Base-by-base conservation (phyloP, 2,329 filamentous ascomycete species). In the Colletotrichum gloeosporioides region DNA sequence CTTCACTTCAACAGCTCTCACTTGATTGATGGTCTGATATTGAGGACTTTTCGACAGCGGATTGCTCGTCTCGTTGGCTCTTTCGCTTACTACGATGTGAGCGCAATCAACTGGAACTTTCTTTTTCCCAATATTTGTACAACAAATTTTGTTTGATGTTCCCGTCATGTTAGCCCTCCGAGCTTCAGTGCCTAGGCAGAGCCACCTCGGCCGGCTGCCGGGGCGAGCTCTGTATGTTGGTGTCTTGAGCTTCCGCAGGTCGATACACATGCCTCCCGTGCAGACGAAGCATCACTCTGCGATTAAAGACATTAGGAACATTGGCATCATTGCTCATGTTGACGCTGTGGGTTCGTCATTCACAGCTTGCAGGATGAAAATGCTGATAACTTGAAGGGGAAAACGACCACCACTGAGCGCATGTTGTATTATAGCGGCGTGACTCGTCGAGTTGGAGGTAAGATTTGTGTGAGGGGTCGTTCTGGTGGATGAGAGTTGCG, bases 241-340 rank as follows among this genome's bases (percentile, higher is more conserved):
- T 22, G 63, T 71, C 32, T 53, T 75, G 66, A 71, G 62, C 27
- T 67, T 71, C 32, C 61, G 53, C 25, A 71, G 75, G 61, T 63
- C 72, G n/a, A 71, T 76, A 25, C 67, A 77, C 16, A 63, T 49
- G 32, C 77, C 70, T 55, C 27, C 71, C 3, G 71, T 62, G 31
- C 71, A 77, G 36, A 55, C 59, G 34, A 71, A 85, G 53, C 81
- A 84, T 36, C 85, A 86, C 62, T 81, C 83, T 34, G 82, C 80
- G 25, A 87, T 92, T 22, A 88, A 91, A 53, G 91, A 91, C 80
- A 97, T 96, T 68, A 91, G 96, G 80, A 99, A 99, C 83, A 98
- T 99, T 83, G 97, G 97, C 77, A 99, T 99, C 80, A 98, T 99
- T 84, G 97, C 97, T 76, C 97, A 99, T 85, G 98, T 99, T 79